Percentiles rank a stretch among this genome's conserved stretches.
Evolutionary conservation across 176 grass and related monocot genomes (phyloP).

Genomic region (Carex myosuroides): DNA sequence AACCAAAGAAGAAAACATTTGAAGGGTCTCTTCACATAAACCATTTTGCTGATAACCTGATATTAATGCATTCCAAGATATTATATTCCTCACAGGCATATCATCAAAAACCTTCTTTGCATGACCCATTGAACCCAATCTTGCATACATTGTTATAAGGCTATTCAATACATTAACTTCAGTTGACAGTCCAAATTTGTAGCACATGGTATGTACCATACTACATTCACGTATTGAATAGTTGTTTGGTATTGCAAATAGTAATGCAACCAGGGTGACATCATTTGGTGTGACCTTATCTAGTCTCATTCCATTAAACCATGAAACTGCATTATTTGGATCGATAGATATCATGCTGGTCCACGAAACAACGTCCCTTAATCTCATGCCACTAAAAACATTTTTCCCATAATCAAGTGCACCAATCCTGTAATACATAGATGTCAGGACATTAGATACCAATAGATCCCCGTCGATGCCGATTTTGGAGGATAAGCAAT

Average conservation of each 20-base stretch:
- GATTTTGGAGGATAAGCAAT: conserved; percentile 51
- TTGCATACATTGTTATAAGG: conserved; percentile 87
- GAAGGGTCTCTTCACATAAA: conserved; percentile 40
- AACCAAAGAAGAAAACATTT: conserved; percentile 52
- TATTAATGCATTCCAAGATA: conserved; percentile 81
- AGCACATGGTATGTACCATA: conserved; percentile 58
- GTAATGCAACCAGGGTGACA: conserved; percentile 75
- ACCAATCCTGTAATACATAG: conserved; percentile 73
- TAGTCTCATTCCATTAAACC: conserved; percentile 57
- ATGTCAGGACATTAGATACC: conserved; percentile 67
- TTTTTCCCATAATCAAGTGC: conserved; percentile 25
- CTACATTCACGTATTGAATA: conserved; percentile 31
- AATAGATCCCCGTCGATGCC: conserved; percentile 37
- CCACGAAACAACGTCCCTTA: conserved; percentile 69
- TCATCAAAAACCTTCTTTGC: conserved; percentile 45
- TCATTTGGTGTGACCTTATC: conserved; percentile 56
- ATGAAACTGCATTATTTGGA: conserved; percentile 25
- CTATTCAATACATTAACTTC: conserved; percentile 45
- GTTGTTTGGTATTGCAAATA: conserved; percentile 40
- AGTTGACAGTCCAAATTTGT: conserved; percentile 40
- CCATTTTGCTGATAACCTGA: conserved; percentile 75
- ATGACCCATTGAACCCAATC: conserved; percentile 37
- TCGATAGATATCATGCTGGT: conserved; percentile 79
- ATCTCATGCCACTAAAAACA: conserved; percentile 38
- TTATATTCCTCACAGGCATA: conserved; percentile 36